Evolutionary conservation across 305 asterid genomes (phyloP), one percentile per base, ranked within the genome.

Genomic region (Caryopteris hybrid): DNA sequence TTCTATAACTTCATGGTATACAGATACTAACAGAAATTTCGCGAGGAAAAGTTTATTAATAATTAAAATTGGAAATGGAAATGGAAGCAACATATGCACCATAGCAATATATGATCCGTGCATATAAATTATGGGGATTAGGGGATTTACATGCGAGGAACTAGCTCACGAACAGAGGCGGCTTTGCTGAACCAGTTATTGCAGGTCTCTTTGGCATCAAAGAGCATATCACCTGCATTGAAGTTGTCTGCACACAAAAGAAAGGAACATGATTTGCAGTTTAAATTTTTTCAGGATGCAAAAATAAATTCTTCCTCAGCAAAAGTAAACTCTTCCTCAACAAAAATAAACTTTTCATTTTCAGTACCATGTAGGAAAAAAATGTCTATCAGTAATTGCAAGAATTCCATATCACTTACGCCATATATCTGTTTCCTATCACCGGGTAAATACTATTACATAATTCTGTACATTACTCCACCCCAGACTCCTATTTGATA

Each of bases 121-220:
- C 48, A 65, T 6, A 58, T 47, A 69, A 69, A 33, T 57, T 31
- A 48, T 56, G 67, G 55, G 72, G 52, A 62, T 48, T 61, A 76
- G 76, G 75, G 74, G 63, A 83, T 60, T 91, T 76, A 91, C 98
- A 91, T 86, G 88, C 95, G 95, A 57, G 98, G 96, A 73, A 91
- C 84, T 50, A 91, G 87, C 77, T 91, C 98, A 23, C 76, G 85
- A 77, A 91, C 79, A 23, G 95, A 80, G 66, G 92, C 91, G 53
- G 89, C 72, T 87, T 89, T 89, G 85, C 84, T 79, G 83, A 91
- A 89, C 98, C 98, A 91, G 78, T 91, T 91, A 74, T 83, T 74
- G 88, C 98, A 87, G 67, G 92, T 91, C 80, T 87, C 96, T 85
- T 87, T 91, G 75, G 98, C 96, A 66, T 87, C 95, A 71, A 72